phyloP scores from a whole-genome alignment of 306 rosid genomes.

The Castanopsis chinensis region DNA sequence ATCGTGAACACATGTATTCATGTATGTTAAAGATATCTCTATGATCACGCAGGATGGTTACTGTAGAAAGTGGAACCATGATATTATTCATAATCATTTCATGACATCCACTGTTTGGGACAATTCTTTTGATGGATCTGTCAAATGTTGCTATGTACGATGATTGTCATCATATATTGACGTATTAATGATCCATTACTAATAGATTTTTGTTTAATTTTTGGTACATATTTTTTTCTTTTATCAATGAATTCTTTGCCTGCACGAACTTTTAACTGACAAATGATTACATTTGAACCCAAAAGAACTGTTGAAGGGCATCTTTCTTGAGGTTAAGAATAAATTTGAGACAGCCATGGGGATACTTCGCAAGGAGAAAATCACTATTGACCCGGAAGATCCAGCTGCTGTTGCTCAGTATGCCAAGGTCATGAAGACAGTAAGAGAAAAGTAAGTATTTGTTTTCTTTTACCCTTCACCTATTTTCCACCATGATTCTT shows the following conservation, averaged over 20 bases:
- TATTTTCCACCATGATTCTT: constrained; percentile 6
- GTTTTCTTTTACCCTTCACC: constrained; percentile 14
- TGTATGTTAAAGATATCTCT: neutral
- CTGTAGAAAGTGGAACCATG: neutral
- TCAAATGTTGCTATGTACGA: neutral
- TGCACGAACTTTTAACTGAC: constrained; percentile 22
- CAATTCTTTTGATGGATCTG: neutral
- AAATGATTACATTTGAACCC: constrained; percentile 25
- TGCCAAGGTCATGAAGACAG: constrained; percentile 78
- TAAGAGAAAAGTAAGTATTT: constrained; percentile 78
- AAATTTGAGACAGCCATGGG: constrained; percentile 78
- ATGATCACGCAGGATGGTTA: neutral
- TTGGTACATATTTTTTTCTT: neutral
- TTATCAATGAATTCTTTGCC: neutral
- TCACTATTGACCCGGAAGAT: constrained; percentile 86
- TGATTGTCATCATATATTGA: neutral
- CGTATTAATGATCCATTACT: neutral
- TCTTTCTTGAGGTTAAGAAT: constrained; percentile 75
- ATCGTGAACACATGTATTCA: neutral
- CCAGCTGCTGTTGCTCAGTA: constrained; percentile 86
- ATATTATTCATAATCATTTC: neutral
- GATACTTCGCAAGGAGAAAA: constrained; percentile 78
- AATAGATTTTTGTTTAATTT: neutral
- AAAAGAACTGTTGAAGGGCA: constrained; percentile 80
- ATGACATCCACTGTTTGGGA: neutral